These are phyloP conservation scores for Apiospora saccharicola DNA, from an alignment of 2,329 filamentous ascomycete genomes.

Conservation along the genomic window DNA sequence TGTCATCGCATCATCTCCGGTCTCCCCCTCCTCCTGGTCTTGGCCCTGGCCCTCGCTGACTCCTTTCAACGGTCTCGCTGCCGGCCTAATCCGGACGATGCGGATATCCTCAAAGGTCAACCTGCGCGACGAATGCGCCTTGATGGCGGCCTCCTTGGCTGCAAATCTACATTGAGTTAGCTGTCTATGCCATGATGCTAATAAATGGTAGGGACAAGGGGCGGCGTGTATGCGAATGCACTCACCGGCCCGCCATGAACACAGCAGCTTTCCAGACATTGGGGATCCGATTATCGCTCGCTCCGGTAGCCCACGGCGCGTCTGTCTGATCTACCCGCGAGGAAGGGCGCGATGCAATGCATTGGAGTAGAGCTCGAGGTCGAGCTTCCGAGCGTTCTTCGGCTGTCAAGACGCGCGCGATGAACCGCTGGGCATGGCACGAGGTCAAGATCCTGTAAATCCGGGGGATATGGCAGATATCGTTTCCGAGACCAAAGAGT, in stretches of 20 bases:
- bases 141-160: slow-evolving; percentile 78
- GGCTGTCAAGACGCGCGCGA: slow-evolving; percentile 55
- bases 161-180: slow-evolving; percentile 60
- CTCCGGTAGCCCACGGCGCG: neutral
- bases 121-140: slow-evolving; percentile 67
- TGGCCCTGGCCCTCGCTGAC: neutral
- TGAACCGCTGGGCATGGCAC: slow-evolving; percentile 51
- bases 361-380: neutral
- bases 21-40: neutral
- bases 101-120: slow-evolving; percentile 69
- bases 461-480: slow-evolving; percentile 76
- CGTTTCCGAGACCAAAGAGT: slow-evolving; percentile 76
- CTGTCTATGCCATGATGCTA: neutral
- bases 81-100: slow-evolving; percentile 40
- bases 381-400: slow-evolving; percentile 23
- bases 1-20: slow-evolving; percentile 33
- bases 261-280: slow-evolving; percentile 45
- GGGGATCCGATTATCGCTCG: slow-evolving; percentile 11
- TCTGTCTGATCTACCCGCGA: neutral
- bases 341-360: neutral
- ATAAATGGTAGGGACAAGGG: neutral
- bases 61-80: neutral
- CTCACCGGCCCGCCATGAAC: slow-evolving; percentile 55
- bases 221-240: slow-evolving; percentile 18
- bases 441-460: slow-evolving; percentile 65